A percentile compares a stretch with the other conserved stretches of the same genome.
phyloP scores from a whole-genome alignment of 768 basidiomycete species.

The Austroboletus eburneus region DNA sequence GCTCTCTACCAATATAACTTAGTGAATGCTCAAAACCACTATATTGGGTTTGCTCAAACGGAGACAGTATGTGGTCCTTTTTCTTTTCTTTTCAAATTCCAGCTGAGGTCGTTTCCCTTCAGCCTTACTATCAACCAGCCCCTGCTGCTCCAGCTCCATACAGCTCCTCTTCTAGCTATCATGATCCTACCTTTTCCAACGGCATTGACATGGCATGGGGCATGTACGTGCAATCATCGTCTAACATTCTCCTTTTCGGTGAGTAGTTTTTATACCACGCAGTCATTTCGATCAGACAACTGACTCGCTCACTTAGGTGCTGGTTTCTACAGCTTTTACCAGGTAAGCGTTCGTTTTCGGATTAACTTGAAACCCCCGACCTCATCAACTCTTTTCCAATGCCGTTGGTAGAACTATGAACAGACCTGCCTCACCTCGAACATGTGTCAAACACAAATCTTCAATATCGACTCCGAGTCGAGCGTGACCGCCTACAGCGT shows the following conservation, averaged over 20 bases:
- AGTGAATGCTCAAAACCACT: conserved; percentile 42
- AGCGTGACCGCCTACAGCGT: conserved; percentile 39
- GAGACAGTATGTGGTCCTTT: conserved; percentile 36
- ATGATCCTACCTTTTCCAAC: conserved; percentile 36
- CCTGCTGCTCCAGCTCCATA: conserved; percentile 43
- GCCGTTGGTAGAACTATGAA: conserved; percentile 31
- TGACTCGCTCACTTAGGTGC: conserved; percentile 32
- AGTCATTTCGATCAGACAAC: conserved; percentile 25
- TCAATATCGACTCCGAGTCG: conserved; percentile 39
- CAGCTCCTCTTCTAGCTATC: conserved; percentile 27
- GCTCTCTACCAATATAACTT: conserved; percentile 47
- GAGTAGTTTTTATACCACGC: conserved; percentile 7
- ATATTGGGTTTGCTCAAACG: conserved; percentile 48
- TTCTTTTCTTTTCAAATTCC: background rate
- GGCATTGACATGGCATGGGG: conserved; percentile 6
- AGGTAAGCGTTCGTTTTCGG: conserved; percentile 21
- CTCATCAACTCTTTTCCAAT: background rate
- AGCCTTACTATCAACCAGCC: conserved; percentile 49
- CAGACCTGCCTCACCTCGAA: conserved; percentile 33
- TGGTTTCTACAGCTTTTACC: conserved; percentile 49
- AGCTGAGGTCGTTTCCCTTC: background rate
- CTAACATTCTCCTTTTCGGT: conserved; percentile 43
- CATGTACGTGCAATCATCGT: conserved; percentile 30
- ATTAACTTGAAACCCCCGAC: too few relatives aligned
- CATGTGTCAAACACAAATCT: conserved; percentile 41